These are phyloP conservation scores for Calonectria pseudoturangicola DNA, from an alignment of 2,329 filamentous ascomycete species.

Conservation along the genomic window DNA sequence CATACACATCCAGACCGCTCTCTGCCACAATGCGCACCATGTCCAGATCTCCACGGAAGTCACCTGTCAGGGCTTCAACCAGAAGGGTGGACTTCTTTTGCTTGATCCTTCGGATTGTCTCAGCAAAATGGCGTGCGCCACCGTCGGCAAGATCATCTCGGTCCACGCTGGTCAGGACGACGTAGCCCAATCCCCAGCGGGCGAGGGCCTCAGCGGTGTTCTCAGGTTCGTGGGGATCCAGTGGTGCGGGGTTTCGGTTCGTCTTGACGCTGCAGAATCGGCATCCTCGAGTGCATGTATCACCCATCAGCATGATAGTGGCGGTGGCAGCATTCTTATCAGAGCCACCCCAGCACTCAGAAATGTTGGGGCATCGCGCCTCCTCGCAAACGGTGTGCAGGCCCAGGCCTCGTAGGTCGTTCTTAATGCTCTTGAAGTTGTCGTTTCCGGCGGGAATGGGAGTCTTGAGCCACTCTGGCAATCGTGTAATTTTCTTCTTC, in stretches of 20 bases:
- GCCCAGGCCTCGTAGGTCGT: constrained; percentile 90
- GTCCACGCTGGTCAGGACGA: constrained; percentile 95
- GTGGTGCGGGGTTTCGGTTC: constrained; percentile 80
- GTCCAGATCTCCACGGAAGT: constrained; percentile 89
- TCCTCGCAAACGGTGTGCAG: constrained; percentile 99
- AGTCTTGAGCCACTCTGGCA: constrained; percentile 97
- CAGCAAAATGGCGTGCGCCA: constrained; percentile 91
- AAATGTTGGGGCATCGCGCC: constrained; percentile 97
- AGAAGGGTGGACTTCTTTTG: constrained; percentile 84
- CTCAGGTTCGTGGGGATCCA: constrained; percentile 97
- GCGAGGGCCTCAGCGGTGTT: constrained; percentile 95
- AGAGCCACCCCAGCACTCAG: constrained; percentile 96
- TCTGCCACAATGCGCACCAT: constrained; percentile 90
- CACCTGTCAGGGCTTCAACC: constrained; percentile 90
- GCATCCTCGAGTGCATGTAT: constrained; percentile 97
- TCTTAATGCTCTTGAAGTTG: constrained; percentile 96
- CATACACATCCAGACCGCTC: constrained; percentile 95
- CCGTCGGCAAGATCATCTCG: constrained; percentile 94
- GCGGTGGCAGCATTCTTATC: constrained; percentile 94
- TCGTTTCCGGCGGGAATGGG: constrained; percentile 87
- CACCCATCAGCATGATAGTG: constrained; percentile 99
- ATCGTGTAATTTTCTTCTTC: constrained; percentile 80
- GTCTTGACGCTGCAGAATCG: constrained; percentile 99
- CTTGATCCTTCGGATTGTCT: constrained; percentile 96
- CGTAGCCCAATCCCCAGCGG: constrained; percentile 95